These are phyloP conservation scores for Alternaria consortialis DNA, from an alignment of 2,329 filamentous ascomycete species.

Conservation along the genomic window DNA sequence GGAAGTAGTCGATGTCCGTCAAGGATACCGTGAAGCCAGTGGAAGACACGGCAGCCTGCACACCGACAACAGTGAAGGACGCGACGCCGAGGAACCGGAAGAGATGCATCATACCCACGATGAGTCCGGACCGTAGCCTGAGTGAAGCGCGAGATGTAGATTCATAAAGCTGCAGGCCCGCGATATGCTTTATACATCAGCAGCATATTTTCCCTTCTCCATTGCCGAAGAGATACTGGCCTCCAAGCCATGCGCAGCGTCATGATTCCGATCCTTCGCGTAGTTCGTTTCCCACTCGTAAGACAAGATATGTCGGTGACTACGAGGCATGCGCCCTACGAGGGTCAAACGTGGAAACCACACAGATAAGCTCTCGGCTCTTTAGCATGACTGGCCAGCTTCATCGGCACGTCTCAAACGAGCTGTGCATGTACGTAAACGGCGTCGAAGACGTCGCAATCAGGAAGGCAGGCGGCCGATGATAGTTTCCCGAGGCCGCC, in stretches of 20 bases:
- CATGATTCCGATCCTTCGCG: conserved; percentile 1
- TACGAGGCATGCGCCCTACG: neutral
- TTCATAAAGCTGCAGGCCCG: neutral
- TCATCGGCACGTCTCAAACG: neutral
- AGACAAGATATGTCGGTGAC: neutral
- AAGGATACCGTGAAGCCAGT: conserved; percentile 55
- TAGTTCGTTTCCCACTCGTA: neutral
- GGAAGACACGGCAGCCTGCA: conserved; percentile 35
- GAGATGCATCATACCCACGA: conserved; percentile 20
- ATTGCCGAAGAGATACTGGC: neutral
- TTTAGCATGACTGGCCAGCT: conserved; percentile 4
- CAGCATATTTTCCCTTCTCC: neutral
- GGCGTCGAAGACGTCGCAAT: neutral
- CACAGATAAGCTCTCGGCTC: conserved; percentile 7
- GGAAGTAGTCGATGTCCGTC: conserved; percentile 52
- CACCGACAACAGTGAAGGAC: conserved; percentile 12
- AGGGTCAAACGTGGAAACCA: neutral
- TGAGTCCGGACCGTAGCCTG: neutral
- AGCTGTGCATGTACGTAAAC: conserved; percentile 5
- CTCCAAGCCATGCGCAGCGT: neutral
- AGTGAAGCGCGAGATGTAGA: neutral
- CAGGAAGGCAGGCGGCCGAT: neutral
- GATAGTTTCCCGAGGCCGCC: conserved; percentile 3
- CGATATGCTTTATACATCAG: conserved; percentile 1
- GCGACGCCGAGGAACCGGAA: conserved; percentile 9